Evolutionary conservation across 2,329 filamentous ascomycete species (phyloP).

Genomic region (Sclerotinia subarctica): DNA sequence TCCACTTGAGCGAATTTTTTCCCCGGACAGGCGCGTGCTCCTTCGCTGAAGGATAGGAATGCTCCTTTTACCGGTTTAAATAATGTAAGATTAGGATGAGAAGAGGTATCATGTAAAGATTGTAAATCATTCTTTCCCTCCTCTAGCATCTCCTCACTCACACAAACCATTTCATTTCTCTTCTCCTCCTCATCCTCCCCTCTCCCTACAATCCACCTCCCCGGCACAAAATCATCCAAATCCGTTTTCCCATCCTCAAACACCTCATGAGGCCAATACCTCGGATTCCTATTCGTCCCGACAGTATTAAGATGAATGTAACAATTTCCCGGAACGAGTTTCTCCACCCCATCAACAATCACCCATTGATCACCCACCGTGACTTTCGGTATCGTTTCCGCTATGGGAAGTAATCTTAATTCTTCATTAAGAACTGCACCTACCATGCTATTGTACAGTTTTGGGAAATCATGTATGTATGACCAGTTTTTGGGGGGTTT

Average conservation of each 20-base stretch:
- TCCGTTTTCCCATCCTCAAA: conserved; percentile 52
- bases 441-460: conserved; percentile 33
- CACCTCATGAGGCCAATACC: conserved; percentile 48
- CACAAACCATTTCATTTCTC: not conserved
- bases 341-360: conserved; percentile 32
- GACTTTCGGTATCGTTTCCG: conserved; percentile 48
- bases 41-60: conserved; percentile 40
- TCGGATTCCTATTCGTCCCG: conserved; percentile 51
- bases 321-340: conserved; percentile 32
- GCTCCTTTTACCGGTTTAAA: conserved; percentile 34
- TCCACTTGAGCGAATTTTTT: conserved; percentile 41
- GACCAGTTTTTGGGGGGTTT: conserved; percentile 25
- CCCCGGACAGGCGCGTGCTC: conserved; percentile 41
- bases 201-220: conserved; percentile 49
- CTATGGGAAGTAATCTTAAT: conserved; percentile 52
- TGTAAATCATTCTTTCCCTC: not conserved
- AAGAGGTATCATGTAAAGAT: conserved; percentile 3
- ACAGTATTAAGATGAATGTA: conserved; percentile 47
- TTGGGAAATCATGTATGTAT: conserved; percentile 30
- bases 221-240: conserved; percentile 49
- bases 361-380: conserved; percentile 12
- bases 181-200: not conserved
- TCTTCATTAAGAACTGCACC: conserved; percentile 47
- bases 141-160: not conserved
- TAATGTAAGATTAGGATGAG: conserved; percentile 14